Conservation (phyloP, 2,329 filamentous ascomycete genomes). For the Podosphaera fusca region DNA sequence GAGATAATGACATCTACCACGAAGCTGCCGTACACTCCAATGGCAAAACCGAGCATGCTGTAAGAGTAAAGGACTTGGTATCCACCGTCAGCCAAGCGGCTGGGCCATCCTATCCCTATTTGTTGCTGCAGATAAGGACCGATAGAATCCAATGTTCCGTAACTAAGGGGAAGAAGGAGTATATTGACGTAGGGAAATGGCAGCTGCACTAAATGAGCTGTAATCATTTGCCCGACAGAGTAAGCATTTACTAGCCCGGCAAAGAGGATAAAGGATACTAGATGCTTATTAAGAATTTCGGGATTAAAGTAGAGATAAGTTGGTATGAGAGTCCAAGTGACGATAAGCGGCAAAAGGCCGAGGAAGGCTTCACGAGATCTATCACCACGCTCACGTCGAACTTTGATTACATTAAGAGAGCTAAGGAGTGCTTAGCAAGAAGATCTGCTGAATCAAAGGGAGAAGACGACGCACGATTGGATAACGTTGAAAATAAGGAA, state of each 20-base stretch:
- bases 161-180: constrained; percentile 51
- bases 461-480: constrained; percentile 25
- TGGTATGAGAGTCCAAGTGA: constrained; percentile 53
- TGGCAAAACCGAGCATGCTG: constrained; percentile 56
- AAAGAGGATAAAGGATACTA: constrained; percentile 78
- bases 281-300: constrained; percentile 54
- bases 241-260: constrained; percentile 83
- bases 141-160: constrained; percentile 57
- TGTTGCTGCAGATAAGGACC: constrained; percentile 42
- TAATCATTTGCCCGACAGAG: constrained; percentile 87
- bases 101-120: constrained; percentile 44
- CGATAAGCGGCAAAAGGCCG: constrained; percentile 62
- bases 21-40: constrained; percentile 93
- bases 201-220: constrained; percentile 71
- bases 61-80: constrained; percentile 88
- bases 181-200: constrained; percentile 83
- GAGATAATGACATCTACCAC: constrained; percentile 88
- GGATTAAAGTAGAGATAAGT: constrained; percentile 72
- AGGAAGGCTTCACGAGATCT: constrained; percentile 51
- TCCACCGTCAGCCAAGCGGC: constrained; percentile 47
- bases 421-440: constrained; percentile 17
- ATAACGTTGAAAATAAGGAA: constrained; percentile 71
- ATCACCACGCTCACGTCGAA: constrained; percentile 52
- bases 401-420: constrained; percentile 62
- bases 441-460: constrained; percentile 1